These are phyloP conservation scores for Ceratocystis alfenasii DNA, from an alignment of 2,329 filamentous ascomycete species.

Conservation along the genomic window DNA sequence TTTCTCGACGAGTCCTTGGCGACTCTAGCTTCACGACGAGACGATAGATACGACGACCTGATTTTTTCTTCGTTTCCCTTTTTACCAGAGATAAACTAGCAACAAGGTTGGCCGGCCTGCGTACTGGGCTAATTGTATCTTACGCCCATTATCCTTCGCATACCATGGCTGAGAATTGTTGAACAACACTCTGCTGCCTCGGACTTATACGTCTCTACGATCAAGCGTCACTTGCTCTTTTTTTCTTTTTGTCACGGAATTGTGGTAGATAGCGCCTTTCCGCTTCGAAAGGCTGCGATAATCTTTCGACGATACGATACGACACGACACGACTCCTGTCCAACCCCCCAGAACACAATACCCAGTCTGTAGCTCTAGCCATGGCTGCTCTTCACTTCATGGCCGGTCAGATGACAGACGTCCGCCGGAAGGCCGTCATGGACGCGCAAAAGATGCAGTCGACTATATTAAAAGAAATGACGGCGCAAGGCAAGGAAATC, in stretches of 20 bases:
- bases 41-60: neutral
- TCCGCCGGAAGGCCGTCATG: slow-evolving; percentile 36
- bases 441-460: slow-evolving; percentile 54
- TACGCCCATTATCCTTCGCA: neutral
- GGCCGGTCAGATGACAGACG: slow-evolving; percentile 19
- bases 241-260: neutral
- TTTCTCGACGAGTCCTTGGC: neutral
- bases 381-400: slow-evolving; percentile 21
- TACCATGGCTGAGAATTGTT: slow-evolving; percentile 5
- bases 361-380: neutral
- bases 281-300: no score
- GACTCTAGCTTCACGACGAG: neutral
- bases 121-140: neutral
- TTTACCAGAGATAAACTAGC: no score
- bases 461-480: slow-evolving; percentile 45
- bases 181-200: neutral
- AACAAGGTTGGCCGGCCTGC: neutral
- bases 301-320: neutral
- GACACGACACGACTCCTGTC: neutral
- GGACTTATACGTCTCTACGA: neutral
- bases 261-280: no score
- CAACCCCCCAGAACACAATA: neutral
- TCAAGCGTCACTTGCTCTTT: neutral
- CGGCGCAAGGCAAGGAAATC: slow-evolving; percentile 41
- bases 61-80: neutral